Base-by-base conservation (phyloP, 805 yeast species). In the Pichia manshurica region DNA sequence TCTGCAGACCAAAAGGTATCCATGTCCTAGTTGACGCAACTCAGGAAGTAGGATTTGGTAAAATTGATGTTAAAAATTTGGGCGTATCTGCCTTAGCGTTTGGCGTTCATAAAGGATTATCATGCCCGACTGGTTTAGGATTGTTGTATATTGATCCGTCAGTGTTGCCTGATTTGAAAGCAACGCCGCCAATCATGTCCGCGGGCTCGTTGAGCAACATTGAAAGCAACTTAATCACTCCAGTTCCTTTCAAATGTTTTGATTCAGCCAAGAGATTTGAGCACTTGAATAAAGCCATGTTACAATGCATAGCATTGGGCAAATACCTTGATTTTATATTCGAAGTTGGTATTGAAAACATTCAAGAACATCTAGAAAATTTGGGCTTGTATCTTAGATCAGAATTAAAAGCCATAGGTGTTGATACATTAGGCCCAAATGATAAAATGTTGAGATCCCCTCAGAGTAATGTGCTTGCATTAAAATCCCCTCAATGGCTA, bases 21-120 rank as follows among this genome's bases (percentile, higher is more conserved):
- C 40, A 47, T 9, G 42, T 47, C 13, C 28, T 47, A 17, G 46
- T 45, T 4, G 51, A 50, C 37, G 23, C 44, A 15, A 47, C 48
- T 12, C 53, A 50, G 25, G 51, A 50, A 21, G 43, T 44, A 13
- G 53, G 44, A 5, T 47, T 45, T 12, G 39, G 44, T 22, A 36
- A 36, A 15, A 29, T 47, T 10, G 40, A 50, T 41, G 44, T 44
- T 29, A 20, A 37, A 22, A 32, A 47, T 3, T 28, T 44, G 23
- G 39, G 39, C 4, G 39, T 37, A 19, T 7, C 19, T 31, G 9
- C 20, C 16, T 2, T 41, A 39, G n/a, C 46, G 41, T 10, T 23
- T 44, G 4, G 22, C 36, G n/a, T n/a, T n/a, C n/a, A n/a, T n/a
- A n/a, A n/a, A n/a, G n/a, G n/a, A n/a, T n/a, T n/a, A n/a, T n/a